Percentiles rank a stretch among this genome's conserved stretches.
These are phyloP conservation scores for Mariannaea elegans DNA, from an alignment of 2,329 filamentous ascomycete genomes.

Conservation along the genomic window DNA sequence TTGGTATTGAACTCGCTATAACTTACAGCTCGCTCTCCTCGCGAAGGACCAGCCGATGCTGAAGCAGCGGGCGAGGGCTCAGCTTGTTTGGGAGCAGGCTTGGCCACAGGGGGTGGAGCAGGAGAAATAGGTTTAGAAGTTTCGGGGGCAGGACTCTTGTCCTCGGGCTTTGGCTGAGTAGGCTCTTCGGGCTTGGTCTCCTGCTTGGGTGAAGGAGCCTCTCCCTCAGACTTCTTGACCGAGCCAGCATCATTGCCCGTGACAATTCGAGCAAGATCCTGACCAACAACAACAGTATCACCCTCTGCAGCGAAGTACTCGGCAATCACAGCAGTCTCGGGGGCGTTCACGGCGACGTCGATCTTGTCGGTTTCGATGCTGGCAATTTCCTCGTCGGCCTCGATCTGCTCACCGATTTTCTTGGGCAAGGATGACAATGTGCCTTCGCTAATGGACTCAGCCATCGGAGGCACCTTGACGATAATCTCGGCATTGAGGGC, in stretches of 20 bases:
- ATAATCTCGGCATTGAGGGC: slow-evolving; percentile 34
- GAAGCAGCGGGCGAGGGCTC: slow-evolving; percentile 22
- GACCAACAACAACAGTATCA: slow-evolving; percentile 44
- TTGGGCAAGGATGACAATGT: slow-evolving; percentile 40
- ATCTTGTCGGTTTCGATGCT: slow-evolving; percentile 48
- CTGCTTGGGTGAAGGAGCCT: slow-evolving; percentile 19
- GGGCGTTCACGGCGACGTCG: slow-evolving; percentile 42
- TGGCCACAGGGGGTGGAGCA: slow-evolving; percentile 26
- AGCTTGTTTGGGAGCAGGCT: slow-evolving; percentile 28
- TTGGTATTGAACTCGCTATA: neutral
- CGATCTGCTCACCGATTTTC: slow-evolving; percentile 42
- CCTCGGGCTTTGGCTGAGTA: slow-evolving; percentile 24
- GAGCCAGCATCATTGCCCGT: slow-evolving; percentile 35
- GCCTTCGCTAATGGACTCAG: slow-evolving; percentile 46
- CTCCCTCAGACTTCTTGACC: slow-evolving; percentile 29
- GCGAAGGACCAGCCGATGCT: slow-evolving; percentile 17
- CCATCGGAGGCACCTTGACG: slow-evolving; percentile 44
- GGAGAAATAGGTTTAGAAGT: slow-evolving; percentile 18
- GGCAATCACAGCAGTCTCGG: slow-evolving; percentile 36
- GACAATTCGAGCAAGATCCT: slow-evolving; percentile 42
- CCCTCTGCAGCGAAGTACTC: slow-evolving; percentile 45
- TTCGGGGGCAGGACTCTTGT: slow-evolving; percentile 25
- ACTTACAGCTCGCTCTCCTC: slow-evolving; percentile 35
- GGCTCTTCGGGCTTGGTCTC: slow-evolving; percentile 19
- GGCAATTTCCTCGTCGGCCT: slow-evolving; percentile 44